phyloP scores from a whole-genome alignment of 2,329 filamentous ascomycete species.

The Phyllosticta capitalensis region DNA sequence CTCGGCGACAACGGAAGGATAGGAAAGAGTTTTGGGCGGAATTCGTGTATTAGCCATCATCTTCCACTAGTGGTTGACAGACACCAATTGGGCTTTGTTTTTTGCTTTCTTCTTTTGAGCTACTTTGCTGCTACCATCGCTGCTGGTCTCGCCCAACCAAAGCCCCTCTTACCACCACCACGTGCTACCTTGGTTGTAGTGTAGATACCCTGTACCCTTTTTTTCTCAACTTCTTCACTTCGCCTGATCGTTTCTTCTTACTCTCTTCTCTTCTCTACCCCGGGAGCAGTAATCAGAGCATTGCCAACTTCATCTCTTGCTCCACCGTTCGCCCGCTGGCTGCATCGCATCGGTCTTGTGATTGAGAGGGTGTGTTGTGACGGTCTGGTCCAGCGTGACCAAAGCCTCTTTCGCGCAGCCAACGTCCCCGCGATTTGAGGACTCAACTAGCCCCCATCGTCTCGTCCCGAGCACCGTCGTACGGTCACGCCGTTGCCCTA shows the following conservation, averaged over 20 bases:
- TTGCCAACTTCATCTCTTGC: background rate
- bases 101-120: background rate
- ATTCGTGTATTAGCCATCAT: background rate
- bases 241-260: background rate
- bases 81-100: background rate
- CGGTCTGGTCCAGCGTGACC: too few species aligned
- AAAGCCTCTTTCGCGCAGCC: too few species aligned
- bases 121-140: background rate
- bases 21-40: background rate
- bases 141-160: background rate
- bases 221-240: background rate
- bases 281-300: background rate
- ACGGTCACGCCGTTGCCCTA: too few species aligned
- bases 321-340: too few species aligned
- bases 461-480: too few species aligned
- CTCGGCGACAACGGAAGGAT: background rate
- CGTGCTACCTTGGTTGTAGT: background rate
- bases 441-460: too few species aligned
- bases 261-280: background rate
- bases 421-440: too few species aligned
- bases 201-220: background rate
- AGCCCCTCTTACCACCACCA: background rate
- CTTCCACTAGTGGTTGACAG: background rate
- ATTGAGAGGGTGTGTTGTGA: too few species aligned
- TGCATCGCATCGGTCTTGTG: too few species aligned